phyloP scores from a whole-genome alignment of 1,139 yeast species.

The Eremothecium sinecaudum region DNA sequence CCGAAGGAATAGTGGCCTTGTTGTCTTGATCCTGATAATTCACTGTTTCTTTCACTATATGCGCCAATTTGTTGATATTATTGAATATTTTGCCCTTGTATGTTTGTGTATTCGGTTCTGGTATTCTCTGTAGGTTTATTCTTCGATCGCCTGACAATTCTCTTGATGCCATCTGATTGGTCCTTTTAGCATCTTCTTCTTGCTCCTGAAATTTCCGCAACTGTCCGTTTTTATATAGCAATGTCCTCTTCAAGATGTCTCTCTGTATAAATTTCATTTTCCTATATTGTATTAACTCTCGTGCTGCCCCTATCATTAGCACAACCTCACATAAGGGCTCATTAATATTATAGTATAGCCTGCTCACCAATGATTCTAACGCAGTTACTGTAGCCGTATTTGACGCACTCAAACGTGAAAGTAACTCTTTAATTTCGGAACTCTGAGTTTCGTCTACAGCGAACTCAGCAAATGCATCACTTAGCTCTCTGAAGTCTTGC shows the following conservation, averaged over 20 bases:
- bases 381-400: slow-evolving; percentile 65
- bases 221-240: slow-evolving; percentile 25
- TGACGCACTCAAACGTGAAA: slow-evolving; percentile 73
- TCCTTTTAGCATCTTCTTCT: slow-evolving; percentile 27
- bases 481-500: slow-evolving; percentile 30
- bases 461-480: slow-evolving; percentile 35
- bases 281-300: slow-evolving; percentile 61
- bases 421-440: slow-evolving; percentile 32
- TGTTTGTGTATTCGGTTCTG: slow-evolving; percentile 13
- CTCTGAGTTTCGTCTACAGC: slow-evolving; percentile 56
- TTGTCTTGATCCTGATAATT: slow-evolving; percentile 28
- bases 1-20: slow-evolving; percentile 15
- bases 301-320: slow-evolving; percentile 60
- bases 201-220: slow-evolving; percentile 29
- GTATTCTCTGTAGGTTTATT: slow-evolving; percentile 25
- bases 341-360: slow-evolving; percentile 61
- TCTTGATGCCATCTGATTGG: slow-evolving; percentile 28
- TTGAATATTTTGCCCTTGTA: slow-evolving; percentile 22
- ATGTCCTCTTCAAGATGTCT: slow-evolving; percentile 35
- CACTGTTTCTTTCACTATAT: slow-evolving; percentile 31
- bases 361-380: slow-evolving; percentile 57
- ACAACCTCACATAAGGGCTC: slow-evolving; percentile 83
- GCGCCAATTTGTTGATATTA: slow-evolving; percentile 27
- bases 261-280: slow-evolving; percentile 61
- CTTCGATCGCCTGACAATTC: slow-evolving; percentile 27